Conservation (phyloP, 805 yeast species). For the Sugiyamaella smithiae region DNA sequence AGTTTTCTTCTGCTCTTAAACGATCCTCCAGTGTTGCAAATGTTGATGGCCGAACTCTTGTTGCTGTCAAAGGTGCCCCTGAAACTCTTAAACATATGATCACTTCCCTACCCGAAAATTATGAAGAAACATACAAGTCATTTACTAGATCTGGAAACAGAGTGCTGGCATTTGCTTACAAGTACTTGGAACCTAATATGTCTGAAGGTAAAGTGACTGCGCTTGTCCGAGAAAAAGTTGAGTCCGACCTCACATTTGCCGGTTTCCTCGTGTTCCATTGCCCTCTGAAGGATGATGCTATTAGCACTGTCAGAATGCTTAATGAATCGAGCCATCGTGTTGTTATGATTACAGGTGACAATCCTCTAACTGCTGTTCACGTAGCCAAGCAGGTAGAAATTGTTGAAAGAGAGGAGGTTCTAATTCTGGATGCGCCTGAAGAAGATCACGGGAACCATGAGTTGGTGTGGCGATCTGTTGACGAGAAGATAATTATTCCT, state of each 20-base stretch:
- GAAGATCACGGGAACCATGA: slow-evolving; percentile 57
- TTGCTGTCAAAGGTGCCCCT: slow-evolving; percentile 96
- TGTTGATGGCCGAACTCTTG: slow-evolving; percentile 54
- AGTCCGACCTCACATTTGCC: slow-evolving; percentile 69
- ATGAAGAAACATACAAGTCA: slow-evolving; percentile 81
- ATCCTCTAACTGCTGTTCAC: slow-evolving; percentile 96
- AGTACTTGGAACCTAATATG: slow-evolving; percentile 54
- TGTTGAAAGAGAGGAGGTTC: slow-evolving; percentile 75
- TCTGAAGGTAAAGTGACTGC: slow-evolving; percentile 52
- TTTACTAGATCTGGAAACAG: slow-evolving; percentile 95
- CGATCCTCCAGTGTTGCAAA: slow-evolving; percentile 86
- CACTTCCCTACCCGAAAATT: slow-evolving; percentile 63
- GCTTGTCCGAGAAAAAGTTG: slow-evolving; percentile 72
- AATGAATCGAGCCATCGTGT: slow-evolving; percentile 94
- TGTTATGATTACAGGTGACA: slow-evolving; percentile 98
- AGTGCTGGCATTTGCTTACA: slow-evolving; percentile 92
- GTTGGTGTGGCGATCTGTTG: slow-evolving; percentile 81
- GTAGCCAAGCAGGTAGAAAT: slow-evolving; percentile 93
- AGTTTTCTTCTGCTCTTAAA: slow-evolving; percentile 92
- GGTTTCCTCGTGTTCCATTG: slow-evolving; percentile 97
- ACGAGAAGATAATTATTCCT: slow-evolving; percentile 69
- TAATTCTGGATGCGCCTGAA: slow-evolving; percentile 84
- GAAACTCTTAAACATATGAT: slow-evolving; percentile 87
- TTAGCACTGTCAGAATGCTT: slow-evolving; percentile 85
- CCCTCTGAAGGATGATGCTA: slow-evolving; percentile 91